phyloP scores from a whole-genome alignment of 805 yeast genomes.

The Sugiyamaella valdiviana region DNA sequence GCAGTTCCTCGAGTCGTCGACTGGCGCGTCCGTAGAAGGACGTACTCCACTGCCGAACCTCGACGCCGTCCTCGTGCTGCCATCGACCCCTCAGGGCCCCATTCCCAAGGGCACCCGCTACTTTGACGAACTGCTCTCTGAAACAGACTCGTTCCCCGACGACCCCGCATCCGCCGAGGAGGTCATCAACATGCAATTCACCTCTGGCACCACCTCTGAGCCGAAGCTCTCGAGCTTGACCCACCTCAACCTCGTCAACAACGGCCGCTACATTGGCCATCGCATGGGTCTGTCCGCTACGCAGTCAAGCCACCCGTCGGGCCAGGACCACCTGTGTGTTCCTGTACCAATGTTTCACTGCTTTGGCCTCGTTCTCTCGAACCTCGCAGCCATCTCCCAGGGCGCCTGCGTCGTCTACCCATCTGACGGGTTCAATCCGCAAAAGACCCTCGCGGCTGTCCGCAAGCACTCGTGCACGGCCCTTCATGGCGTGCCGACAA shows the following conservation, averaged over 20 bases:
- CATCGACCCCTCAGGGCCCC: background rate
- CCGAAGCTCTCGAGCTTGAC: constrained; percentile 28
- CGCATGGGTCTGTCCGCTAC: constrained; percentile 24
- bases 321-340: constrained; percentile 25
- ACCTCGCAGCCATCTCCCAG: constrained; percentile 22
- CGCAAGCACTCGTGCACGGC: constrained; percentile 24
- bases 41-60: background rate
- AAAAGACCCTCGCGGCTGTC: constrained; percentile 20
- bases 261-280: constrained; percentile 25
- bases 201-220: constrained; percentile 29
- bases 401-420: constrained; percentile 27
- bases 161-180: constrained; percentile 10
- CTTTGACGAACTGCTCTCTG: background rate
- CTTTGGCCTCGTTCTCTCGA: constrained; percentile 29
- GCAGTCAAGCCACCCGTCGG: constrained; percentile 17
- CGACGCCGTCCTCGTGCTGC: constrained; percentile 3
- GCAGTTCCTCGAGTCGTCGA: constrained; percentile 1
- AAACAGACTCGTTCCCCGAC: background rate
- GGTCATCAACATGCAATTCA: constrained; percentile 29
- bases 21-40: background rate
- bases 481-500: constrained; percentile 30
- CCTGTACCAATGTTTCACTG: constrained; percentile 32
- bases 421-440: constrained; percentile 25
- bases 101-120: background rate
- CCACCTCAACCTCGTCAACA: constrained; percentile 26